These are phyloP conservation scores for Colletotrichum orbiculare DNA, from an alignment of 2,329 filamentous ascomycete species.

Conservation along the genomic window DNA sequence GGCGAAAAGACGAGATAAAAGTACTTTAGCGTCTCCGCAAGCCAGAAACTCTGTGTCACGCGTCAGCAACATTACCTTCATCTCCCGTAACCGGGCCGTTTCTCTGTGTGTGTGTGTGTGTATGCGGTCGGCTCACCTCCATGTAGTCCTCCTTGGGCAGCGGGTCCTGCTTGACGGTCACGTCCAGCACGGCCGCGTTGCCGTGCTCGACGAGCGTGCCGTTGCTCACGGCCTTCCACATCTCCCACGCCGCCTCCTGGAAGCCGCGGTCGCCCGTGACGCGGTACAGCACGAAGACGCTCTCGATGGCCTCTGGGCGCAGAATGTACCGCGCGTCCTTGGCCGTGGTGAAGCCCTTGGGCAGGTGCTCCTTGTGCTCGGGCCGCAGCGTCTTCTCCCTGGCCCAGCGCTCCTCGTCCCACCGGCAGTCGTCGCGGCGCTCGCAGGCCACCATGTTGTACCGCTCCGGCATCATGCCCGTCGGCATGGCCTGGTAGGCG, in stretches of 20 bases:
- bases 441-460: slow-evolving; percentile 56
- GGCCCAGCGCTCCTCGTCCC: slow-evolving; percentile 46
- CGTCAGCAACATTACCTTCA: neutral
- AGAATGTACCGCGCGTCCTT: slow-evolving; percentile 62
- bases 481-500: slow-evolving; percentile 58
- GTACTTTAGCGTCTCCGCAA: slow-evolving; percentile 80
- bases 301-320: slow-evolving; percentile 63
- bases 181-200: slow-evolving; percentile 60
- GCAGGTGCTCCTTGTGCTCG: slow-evolving; percentile 42
- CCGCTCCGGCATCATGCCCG: slow-evolving; percentile 65
- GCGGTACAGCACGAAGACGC: slow-evolving; percentile 65
- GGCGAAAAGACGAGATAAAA: slow-evolving; percentile 79
- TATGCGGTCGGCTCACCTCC: slow-evolving; percentile 40
- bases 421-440: slow-evolving; percentile 55
- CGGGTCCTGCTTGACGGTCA: slow-evolving; percentile 61
- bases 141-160: slow-evolving; percentile 52
- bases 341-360: slow-evolving; percentile 72
- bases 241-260: slow-evolving; percentile 63
- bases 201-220: slow-evolving; percentile 59
- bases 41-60: slow-evolving; percentile 71
- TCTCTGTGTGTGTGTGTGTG: too few species aligned
- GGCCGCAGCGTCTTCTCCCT: slow-evolving; percentile 42
- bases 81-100: neutral
- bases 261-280: slow-evolving; percentile 59
- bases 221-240: slow-evolving; percentile 61